phyloP scores from a whole-genome alignment of 495 filamentous ascomycete genomes.

The Lichenothelia convexa region DNA sequence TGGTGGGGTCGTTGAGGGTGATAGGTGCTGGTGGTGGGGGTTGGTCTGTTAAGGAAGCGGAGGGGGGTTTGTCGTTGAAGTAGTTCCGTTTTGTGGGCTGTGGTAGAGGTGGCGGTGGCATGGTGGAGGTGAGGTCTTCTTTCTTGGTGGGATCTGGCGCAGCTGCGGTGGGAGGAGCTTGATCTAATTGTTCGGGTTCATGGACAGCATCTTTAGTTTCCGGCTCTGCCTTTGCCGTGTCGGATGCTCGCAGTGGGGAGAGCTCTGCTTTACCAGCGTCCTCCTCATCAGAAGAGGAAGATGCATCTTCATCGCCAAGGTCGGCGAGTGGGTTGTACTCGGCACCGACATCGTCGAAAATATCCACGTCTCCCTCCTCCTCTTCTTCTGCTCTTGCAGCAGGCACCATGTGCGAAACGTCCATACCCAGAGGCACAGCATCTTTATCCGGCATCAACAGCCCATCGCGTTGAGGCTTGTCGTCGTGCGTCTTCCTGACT shows the following conservation, averaged over 20 bases:
- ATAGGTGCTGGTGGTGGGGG: slow-evolving; percentile 12
- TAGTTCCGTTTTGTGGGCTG: slow-evolving; percentile 33
- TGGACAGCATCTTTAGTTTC: neutral
- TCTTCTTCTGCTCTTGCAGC: slow-evolving; percentile 34
- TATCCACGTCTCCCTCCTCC: slow-evolving; percentile 46
- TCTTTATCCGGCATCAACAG: slow-evolving; percentile 48
- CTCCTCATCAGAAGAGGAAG: slow-evolving; percentile 24
- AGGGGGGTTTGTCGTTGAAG: slow-evolving; percentile 32
- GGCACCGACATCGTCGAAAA: slow-evolving; percentile 72
- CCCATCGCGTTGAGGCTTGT: slow-evolving; percentile 16
- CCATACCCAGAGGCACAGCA: slow-evolving; percentile 55
- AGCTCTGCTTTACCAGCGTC: slow-evolving; percentile 11
- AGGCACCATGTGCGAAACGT: slow-evolving; percentile 41
- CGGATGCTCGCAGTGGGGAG: slow-evolving; percentile 3
- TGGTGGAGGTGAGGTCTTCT: slow-evolving; percentile 10
- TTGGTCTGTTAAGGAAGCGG: slow-evolving; percentile 5
- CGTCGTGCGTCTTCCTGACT: slow-evolving; percentile 35
- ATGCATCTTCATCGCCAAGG: slow-evolving; percentile 36
- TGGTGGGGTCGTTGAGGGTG: no score
- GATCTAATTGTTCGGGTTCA: slow-evolving; percentile 1
- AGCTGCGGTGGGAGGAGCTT: slow-evolving; percentile 24
- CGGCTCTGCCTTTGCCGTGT: slow-evolving; percentile 6
- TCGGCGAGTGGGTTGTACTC: slow-evolving; percentile 80
- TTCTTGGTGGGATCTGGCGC: slow-evolving; percentile 10
- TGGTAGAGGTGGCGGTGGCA: slow-evolving; percentile 26